Percentiles rank a stretch among this genome's conserved stretches.
Evolutionary conservation across 169 alveolate species (phyloP).

Genomic region (Eimeria mitis): DNA sequence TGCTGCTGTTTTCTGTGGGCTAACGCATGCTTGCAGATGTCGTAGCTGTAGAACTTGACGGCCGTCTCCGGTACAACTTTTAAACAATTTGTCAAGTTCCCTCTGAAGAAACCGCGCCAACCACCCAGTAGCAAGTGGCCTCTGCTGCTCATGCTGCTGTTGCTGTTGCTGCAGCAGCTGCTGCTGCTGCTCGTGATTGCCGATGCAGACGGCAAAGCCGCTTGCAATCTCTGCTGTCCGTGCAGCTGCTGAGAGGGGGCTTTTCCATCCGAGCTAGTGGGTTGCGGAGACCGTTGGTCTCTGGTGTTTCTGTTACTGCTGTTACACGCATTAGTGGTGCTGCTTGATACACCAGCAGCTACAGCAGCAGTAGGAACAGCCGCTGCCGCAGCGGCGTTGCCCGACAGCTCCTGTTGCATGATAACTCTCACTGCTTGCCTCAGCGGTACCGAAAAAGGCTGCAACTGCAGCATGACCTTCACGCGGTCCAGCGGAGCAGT

Average conservation of each 20-base stretch:
- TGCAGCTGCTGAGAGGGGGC: background rate
- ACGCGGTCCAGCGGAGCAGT: slow-evolving; percentile 86
- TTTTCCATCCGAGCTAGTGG: background rate
- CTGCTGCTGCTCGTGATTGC: background rate
- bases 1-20: slow-evolving; percentile 52
- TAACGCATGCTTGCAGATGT: slow-evolving; percentile 76
- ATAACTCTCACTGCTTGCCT: slow-evolving; percentile 54
- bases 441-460: slow-evolving; percentile 45
- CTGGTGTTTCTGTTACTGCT: slow-evolving; percentile 16
- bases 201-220: background rate
- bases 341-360: background rate
- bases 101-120: slow-evolving; percentile 84
- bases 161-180: slow-evolving; percentile 26
- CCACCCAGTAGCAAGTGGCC: slow-evolving; percentile 74
- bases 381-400: slow-evolving; percentile 36
- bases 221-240: background rate
- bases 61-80: slow-evolving; percentile 85
- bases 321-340: background rate
- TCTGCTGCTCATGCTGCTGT: slow-evolving; percentile 23
- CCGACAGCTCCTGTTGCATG: slow-evolving; percentile 62
- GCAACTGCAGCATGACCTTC: slow-evolving; percentile 84
- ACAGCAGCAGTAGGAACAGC: background rate
- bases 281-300: slow-evolving; percentile 22
- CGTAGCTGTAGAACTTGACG: slow-evolving; percentile 83
- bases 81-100: slow-evolving; percentile 85